Base-by-base conservation (phyloP, 257 asterid species). In the Petunia axillaris region DNA sequence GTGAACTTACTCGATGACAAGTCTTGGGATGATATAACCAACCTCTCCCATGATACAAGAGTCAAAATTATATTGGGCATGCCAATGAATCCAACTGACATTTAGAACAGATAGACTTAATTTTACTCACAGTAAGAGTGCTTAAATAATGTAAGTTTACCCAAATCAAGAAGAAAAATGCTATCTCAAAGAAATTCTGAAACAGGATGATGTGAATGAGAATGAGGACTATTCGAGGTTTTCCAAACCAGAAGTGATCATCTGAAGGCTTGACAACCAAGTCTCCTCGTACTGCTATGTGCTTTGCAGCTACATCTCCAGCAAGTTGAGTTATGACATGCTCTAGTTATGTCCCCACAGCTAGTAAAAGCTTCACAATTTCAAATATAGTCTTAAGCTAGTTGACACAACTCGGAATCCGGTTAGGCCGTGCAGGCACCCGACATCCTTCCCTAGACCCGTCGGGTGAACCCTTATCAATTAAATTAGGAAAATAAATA, bases 11-110 rank as follows among this genome's bases (percentile, higher is more conserved):
- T 92, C 93, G 25, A 88, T 79, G 44, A 88, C 83, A 13, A 92
- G 92, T 53, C 97, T 80, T 5, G 92, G 90, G 75, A 87, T 84
- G 81, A 89, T 73, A 46, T 15, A 89, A 39, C 81, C 82, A 14
- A 80, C 84, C 78, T 62, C 35, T 64, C 91, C 95, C 94, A 91
- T 90, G 48, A 91, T 90, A 93, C 94, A 91, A 0, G 96, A 90
- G 80, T 90, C 80, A 65, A 91, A 89, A 8, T 85, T 77, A 37
- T 64, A 88, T 58, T 80, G 83, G 25, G 25, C 25, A 25, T 25
- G 25, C 25, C 25, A 25, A 25, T 25, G 25, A 25, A 25, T 25
- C 25, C 25, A 25, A 25, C 25, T 25, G 25, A 25, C 25, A 25
- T 25, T 25, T 25, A 25, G 25, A 25, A 25, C 25, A 25, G 25